Percentiles rank a stretch among this genome's conserved stretches.
phyloP scores from a whole-genome alignment of 345 rosid species.

The Laguncularia racemosa region DNA sequence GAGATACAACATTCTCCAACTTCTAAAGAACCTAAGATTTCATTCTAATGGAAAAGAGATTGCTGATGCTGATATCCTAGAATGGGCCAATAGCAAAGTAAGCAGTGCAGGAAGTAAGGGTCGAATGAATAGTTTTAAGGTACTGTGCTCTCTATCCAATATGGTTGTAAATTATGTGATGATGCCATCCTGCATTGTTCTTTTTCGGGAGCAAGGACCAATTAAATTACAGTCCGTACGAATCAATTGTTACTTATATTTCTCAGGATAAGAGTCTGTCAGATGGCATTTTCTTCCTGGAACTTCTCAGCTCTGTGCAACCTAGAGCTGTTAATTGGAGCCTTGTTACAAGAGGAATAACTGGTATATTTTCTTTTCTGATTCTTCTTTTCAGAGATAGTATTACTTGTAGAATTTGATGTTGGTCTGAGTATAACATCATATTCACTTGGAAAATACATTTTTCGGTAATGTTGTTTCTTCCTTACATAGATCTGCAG shows the following conservation, averaged over 20 bases:
- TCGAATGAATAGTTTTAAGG: conserved; percentile 83
- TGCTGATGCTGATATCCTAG: conserved; percentile 70
- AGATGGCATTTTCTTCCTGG: conserved; percentile 83
- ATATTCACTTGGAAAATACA: not conserved
- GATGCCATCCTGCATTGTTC: conserved; percentile 3
- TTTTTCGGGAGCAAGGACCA: not conserved
- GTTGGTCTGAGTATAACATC: not conserved
- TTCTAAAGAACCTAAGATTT: conserved; percentile 80
- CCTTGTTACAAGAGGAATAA: conserved; percentile 81
- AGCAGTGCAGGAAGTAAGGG: conserved; percentile 58
- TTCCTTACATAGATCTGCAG: too few species aligned
- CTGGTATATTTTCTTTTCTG: conserved; percentile 32
- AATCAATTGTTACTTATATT: conserved; percentile 4
- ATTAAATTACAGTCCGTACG: too few species aligned
- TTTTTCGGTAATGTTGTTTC: not conserved
- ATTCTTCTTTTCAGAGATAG: not conserved
- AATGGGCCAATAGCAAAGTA: conserved; percentile 88
- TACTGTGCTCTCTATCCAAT: conserved; percentile 15
- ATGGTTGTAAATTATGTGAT: not conserved
- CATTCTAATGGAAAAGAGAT: conserved; percentile 89
- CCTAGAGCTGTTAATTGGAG: conserved; percentile 91
- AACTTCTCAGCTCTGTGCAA: conserved; percentile 83
- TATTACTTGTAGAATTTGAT: not conserved
- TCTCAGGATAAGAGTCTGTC: conserved; percentile 83
- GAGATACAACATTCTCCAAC: conserved; percentile 94